These are phyloP conservation scores for Penicillium sp. DNA, from an alignment of 2,329 filamentous ascomycete species.

Conservation along the genomic window DNA sequence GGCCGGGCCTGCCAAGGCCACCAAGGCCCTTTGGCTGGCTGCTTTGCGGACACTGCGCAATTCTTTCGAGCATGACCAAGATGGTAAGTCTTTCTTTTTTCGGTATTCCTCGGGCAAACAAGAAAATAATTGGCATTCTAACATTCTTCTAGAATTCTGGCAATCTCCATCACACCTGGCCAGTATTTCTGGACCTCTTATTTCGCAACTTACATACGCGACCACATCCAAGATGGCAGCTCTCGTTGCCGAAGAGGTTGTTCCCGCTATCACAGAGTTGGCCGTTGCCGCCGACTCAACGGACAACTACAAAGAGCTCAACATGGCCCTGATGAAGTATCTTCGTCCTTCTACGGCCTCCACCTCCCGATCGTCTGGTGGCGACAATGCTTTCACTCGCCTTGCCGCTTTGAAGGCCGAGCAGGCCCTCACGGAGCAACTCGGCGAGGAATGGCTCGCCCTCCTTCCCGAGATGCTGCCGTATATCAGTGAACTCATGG, in stretches of 20 bases:
- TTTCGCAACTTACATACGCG: conserved; percentile 57
- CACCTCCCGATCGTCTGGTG: conserved; percentile 25
- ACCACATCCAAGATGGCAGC: conserved; percentile 34
- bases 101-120: no score
- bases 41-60: conserved; percentile 66
- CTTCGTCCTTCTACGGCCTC: conserved; percentile 54
- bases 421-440: conserved; percentile 67
- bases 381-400: conserved; percentile 63
- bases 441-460: conserved; percentile 90
- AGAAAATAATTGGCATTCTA: no score
- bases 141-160: conserved; percentile 63
- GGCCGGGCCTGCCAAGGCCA: conserved; percentile 36
- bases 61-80: conserved; percentile 82
- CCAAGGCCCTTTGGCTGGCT: conserved; percentile 60
- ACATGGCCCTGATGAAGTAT: conserved; percentile 68
- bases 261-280: conserved; percentile 72
- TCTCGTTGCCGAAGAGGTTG: conserved; percentile 51
- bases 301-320: conserved; percentile 87
- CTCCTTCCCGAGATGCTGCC: conserved; percentile 93
- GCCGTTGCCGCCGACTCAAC: conserved; percentile 74
- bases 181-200: conserved; percentile 62
- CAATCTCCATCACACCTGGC: conserved; percentile 82
- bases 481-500: conserved; percentile 89
- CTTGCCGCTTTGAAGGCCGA: conserved; percentile 78
- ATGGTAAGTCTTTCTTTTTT: conserved; percentile 44